Base-by-base conservation (phyloP, 2,329 filamentous ascomycete genomes). In the Pleurostoma richardsiae region DNA sequence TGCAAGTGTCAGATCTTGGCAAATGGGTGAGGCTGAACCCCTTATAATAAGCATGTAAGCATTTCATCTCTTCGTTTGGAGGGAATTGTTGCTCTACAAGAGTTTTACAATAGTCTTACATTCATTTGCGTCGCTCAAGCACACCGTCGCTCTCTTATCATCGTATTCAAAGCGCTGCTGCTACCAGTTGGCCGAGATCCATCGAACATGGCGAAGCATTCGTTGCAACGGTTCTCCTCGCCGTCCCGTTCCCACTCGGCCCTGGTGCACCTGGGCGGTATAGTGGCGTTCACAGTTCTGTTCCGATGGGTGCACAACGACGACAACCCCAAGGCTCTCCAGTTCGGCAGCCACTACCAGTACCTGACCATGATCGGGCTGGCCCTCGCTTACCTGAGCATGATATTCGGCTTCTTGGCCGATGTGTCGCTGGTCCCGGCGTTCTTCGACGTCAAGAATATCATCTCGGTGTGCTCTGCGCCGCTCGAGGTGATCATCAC, bases 351-450 rank as follows among this genome's bases (percentile, higher is more conserved):
- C 67, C 77, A 86, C 58, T 78, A 83, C 52, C 83, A 88, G 62
- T 88, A 86, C 58, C 74, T 90, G 30, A 90, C 86, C 53, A 89
- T 89, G 59, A 77, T 90, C 48, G 86, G 85, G 29, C 75, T 90
- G 40, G 69, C 74, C 2, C 67, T 86, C 28, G 76, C 84, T 1
- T 72, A 79, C 8, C 54, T 74, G 41, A 85, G 82, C 43, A 89
- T 89, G 61, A 54, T 64, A 43, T 64, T 78, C 29, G 87, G 79
- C 4, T 66, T 86, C 4, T 59, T 84, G 33, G 82, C 85, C 45
- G 86, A 90, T 61, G 55, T 88, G 6, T 80, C 80, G 0, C 61
- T 79, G 29, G 82, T 72, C 33, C 66, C 64, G 1, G 60, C 59
- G n/a, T 69, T 88, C 10, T 90, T 89, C 65, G 60, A 67, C 3